A percentile compares a stretch with the other conserved stretches of the same genome.
These are phyloP conservation scores for Emiliania huxleyi DNA, from an alignment of 78 protist species.

Conservation along the genomic window DNA sequence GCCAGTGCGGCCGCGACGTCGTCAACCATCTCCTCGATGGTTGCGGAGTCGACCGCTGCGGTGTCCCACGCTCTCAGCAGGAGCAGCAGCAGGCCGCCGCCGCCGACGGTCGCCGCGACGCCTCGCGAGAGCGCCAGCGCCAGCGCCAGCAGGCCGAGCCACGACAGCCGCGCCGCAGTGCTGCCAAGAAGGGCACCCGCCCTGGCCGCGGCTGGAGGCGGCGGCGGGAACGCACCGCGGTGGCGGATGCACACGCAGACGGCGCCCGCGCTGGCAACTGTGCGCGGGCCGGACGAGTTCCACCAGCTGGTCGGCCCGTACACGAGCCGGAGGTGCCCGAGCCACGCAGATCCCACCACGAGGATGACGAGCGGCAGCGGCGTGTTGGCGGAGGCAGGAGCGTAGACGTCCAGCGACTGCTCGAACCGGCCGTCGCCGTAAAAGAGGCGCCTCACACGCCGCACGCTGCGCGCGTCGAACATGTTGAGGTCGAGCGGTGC, in stretches of 20 bases:
- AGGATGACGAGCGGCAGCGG: background rate
- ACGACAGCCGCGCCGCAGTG: no score
- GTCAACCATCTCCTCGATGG: background rate
- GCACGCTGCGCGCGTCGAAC: background rate
- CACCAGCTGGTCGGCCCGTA: background rate
- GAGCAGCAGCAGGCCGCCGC: background rate
- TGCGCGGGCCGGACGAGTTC: background rate
- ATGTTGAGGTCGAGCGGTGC: background rate
- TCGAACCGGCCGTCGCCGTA: background rate
- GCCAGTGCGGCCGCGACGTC: background rate
- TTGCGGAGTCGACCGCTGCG: background rate
- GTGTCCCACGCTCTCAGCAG: no score
- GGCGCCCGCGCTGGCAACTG: background rate
- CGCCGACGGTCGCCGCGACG: background rate
- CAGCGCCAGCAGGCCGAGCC: background rate
- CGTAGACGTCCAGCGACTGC: background rate
- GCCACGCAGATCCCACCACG: background rate
- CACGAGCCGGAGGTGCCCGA: background rate
- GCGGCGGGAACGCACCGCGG: background rate
- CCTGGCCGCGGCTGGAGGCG: no score
- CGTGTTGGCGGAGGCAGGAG: background rate
- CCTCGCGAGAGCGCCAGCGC: background rate
- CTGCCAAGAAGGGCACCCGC: no score
- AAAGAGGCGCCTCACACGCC: background rate
- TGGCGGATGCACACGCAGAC: background rate